Evolutionary conservation across 768 basidiomycete species (phyloP).

Genomic region (Lepiota subincarnata): DNA sequence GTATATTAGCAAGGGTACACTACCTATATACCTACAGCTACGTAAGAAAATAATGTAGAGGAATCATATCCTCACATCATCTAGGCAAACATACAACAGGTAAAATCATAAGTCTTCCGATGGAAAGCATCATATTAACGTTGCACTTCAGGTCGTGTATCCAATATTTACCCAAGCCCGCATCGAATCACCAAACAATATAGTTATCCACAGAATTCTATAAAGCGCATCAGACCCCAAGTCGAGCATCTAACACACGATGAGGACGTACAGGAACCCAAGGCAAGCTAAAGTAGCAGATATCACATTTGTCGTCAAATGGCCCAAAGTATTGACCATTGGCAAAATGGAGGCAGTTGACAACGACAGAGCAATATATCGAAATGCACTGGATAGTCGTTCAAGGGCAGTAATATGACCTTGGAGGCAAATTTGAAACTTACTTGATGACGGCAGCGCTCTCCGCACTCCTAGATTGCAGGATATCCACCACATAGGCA

Average conservation of each 20-base stretch:
- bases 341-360: constrained; percentile 48
- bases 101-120: no score
- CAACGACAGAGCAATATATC: constrained; percentile 39
- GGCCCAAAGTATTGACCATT: constrained; percentile 48
- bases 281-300: constrained; percentile 43
- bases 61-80: no score
- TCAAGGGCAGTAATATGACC: background rate
- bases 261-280: constrained; percentile 46
- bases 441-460: constrained; percentile 53
- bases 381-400: constrained; percentile 36
- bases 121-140: no score
- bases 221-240: background rate
- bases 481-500: constrained; percentile 58
- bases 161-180: constrained; percentile 55
- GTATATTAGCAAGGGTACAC: no score
- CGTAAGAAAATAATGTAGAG: no score
- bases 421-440: constrained; percentile 12
- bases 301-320: constrained; percentile 43
- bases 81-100: no score
- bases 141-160: constrained; percentile 33
- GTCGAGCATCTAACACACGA: background rate
- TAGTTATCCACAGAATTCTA: constrained; percentile 47
- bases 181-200: constrained; percentile 54
- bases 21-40: no score
- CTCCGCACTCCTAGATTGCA: constrained; percentile 62